Evolutionary conservation across 1,284 basidiomycete species (phyloP), one percentile per base, ranked within the genome.

Genomic region (Sanguinoderma infundibulare): DNA sequence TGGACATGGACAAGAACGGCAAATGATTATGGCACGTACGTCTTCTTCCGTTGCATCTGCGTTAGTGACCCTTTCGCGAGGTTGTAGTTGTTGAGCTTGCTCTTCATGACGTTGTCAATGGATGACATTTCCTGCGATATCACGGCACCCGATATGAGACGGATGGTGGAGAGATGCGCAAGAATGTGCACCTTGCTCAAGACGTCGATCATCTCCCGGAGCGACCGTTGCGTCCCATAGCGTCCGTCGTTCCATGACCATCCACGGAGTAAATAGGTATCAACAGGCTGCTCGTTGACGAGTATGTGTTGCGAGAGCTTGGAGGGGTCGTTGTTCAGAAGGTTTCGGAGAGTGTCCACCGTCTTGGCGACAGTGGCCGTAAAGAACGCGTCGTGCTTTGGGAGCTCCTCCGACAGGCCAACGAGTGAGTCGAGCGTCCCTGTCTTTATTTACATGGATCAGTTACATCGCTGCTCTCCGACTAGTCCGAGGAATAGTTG

Each of bases 1-100:
- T 50, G 51, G n/a, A 53, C 53, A 56, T 58, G 54, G 56, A 47
- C 6, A 22, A 7, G 10, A 34, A 20, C 20, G 32, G 14, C 5
- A 12, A 34, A 35, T 22, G 17, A 24, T 12, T 9, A n/a, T 17
- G n/a, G 20, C 34, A 61, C 89, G 69, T 73, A 96, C 94, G 87
- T 89, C 82, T 94, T 94, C 85, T 96, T 98, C 66, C 97, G 88
- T 74, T 98, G 95, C 81, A 98, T 88, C 72, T 95, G 91, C n/a
- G 90, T 88, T 61, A 99, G 81, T 49, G 93, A 90, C 0, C 96
- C 95, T 77, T 99, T 99, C 56, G 96, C 93, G 22, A 97, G 81
- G 72, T 96, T 97, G 78, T 99, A 99, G 71, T 89, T 90, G 71
- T 90, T 92, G 35, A 96, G 79, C 77, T 98, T 98, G 61, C 89